Evolutionary conservation across 306 rosid genomes (phyloP).

Genomic region (Vigna hirtella): DNA sequence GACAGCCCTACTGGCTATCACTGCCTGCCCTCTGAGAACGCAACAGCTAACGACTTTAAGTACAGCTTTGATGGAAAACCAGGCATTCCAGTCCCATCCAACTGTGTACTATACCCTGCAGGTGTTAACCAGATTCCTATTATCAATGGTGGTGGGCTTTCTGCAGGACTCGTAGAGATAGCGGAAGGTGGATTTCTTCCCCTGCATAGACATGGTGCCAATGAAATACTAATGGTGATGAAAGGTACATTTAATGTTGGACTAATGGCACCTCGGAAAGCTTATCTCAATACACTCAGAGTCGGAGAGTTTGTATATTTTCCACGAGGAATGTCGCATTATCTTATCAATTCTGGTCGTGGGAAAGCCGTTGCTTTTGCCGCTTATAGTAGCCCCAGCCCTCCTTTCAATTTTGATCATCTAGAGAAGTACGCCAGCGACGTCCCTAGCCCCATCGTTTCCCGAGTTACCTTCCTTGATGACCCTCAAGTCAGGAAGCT

Average conservation of each 20-base stretch:
- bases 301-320: not conserved
- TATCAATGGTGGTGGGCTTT: not conserved
- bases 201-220: not conserved
- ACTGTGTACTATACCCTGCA: not conserved
- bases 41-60: not conserved
- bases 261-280: not conserved
- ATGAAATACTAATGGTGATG: not conserved
- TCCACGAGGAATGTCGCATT: not conserved
- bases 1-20: conserved; percentile 55
- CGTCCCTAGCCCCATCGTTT: accelerated
- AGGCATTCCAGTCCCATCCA: not conserved
- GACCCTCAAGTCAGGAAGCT: not conserved
- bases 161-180: not conserved
- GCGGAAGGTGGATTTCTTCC: not conserved
- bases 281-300: not conserved
- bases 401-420: not conserved
- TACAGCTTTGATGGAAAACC: not conserved
- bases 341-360: not conserved
- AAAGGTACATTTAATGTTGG: not conserved
- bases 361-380: not conserved
- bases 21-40: conserved; percentile 17
- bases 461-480: not conserved
- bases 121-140: not conserved
- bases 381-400: not conserved
- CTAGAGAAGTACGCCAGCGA: not conserved